These are phyloP conservation scores for Trichoderma arundinaceum DNA, from an alignment of 2,329 filamentous ascomycete species.

Conservation along the genomic window DNA sequence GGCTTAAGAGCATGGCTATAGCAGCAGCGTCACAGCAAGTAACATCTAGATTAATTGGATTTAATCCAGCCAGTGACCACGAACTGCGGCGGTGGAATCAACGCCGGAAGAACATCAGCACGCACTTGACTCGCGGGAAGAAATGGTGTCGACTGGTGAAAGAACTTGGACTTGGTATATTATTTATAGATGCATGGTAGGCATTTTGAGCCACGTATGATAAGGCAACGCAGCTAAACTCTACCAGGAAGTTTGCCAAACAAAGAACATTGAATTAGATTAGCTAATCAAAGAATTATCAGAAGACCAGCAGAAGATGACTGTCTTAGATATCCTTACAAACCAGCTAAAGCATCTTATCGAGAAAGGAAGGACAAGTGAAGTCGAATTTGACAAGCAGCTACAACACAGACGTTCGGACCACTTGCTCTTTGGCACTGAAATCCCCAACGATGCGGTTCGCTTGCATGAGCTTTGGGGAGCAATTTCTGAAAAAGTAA, in stretches of 20 bases:
- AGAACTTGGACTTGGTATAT: slow-evolving; percentile 19
- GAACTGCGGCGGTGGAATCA: neutral
- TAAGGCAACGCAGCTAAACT: slow-evolving; percentile 4
- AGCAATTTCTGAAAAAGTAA: neutral
- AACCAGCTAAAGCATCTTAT: slow-evolving; percentile 26
- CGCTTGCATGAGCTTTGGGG: neutral
- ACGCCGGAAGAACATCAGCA: slow-evolving; percentile 22
- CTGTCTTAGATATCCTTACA: slow-evolving; percentile 23
- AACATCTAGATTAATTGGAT: neutral
- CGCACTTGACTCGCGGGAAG: slow-evolving; percentile 17
- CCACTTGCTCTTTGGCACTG: no score
- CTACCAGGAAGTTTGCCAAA: slow-evolving; percentile 26
- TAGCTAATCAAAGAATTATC: slow-evolving; percentile 18
- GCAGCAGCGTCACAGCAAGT: neutral
- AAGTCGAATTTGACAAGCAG: slow-evolving; percentile 14
- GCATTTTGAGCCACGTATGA: neutral
- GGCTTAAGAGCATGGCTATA: neutral
- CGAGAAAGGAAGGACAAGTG: slow-evolving; percentile 25
- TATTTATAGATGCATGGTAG: slow-evolving; percentile 27
- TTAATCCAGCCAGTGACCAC: neutral
- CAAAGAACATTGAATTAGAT: slow-evolving; percentile 14
- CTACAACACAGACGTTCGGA: neutral
- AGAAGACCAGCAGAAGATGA: slow-evolving; percentile 18
- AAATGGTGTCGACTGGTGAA: slow-evolving; percentile 29
- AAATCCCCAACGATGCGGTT: no score